Conservation (phyloP, 306 rosid genomes). For the Calophaca sinica region DNA sequence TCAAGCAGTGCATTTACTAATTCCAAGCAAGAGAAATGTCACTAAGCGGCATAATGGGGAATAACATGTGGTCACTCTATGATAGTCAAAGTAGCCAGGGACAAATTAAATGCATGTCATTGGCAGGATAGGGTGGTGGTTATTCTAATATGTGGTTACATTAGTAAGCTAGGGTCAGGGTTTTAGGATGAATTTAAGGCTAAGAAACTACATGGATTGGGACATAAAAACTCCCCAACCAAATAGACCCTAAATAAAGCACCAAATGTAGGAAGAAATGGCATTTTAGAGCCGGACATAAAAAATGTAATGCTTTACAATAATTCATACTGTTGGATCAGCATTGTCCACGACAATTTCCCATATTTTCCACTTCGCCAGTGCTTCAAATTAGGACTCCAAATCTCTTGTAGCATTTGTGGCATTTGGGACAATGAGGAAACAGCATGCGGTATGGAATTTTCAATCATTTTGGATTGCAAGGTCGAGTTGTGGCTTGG, state of each 20-base stretch:
- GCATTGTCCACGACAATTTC: slow-evolving; percentile 78
- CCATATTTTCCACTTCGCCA: slow-evolving; percentile 83
- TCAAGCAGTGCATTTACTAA: no score
- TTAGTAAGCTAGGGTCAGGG: no score
- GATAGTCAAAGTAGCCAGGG: no score
- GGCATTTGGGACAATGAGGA: slow-evolving; percentile 67
- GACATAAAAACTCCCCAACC: no score
- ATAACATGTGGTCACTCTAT: not conserved
- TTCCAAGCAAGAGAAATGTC: slow-evolving; percentile 7
- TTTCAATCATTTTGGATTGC: slow-evolving; percentile 74
- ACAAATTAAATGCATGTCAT: no score
- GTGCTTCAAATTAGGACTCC: slow-evolving; percentile 75
- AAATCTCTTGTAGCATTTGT: slow-evolving; percentile 77
- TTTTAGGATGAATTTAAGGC: no score
- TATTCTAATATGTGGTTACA: no score
- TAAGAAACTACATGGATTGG: no score
- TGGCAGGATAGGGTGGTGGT: no score
- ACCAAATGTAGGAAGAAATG: slow-evolving; percentile 17
- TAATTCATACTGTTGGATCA: slow-evolving; percentile 61
- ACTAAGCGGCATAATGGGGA: not conserved
- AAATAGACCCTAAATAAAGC: no score
- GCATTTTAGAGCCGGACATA: slow-evolving; percentile 32
- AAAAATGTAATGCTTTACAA: slow-evolving; percentile 43
- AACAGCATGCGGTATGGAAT: slow-evolving; percentile 69
- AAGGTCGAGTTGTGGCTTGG: slow-evolving; percentile 93